Base-by-base conservation (phyloP, 352 stramenopile species). In the Globisporangium cylindrosporum region DNA sequence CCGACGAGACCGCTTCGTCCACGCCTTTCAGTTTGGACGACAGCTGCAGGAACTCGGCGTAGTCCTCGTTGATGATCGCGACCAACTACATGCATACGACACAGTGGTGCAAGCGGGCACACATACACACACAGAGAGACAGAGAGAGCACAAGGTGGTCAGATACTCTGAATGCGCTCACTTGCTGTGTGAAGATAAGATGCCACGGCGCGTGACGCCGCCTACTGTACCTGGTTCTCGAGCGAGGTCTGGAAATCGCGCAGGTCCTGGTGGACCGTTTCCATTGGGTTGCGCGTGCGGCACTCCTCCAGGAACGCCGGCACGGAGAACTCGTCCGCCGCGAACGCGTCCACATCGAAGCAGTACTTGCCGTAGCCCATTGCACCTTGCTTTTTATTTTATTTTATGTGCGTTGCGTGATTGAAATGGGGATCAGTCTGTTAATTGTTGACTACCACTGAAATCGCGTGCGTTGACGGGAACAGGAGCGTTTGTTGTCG, bases 41-140 rank as follows among this genome's bases (percentile, higher is more conserved):
- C 56, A 96, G 82, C 77, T 96, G 89, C 49, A 96, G 75, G 64
- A 96, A 96, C 77, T 96, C 89, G 56, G 86, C 79, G 66, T 96
- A 96, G 73, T 96, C 89, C 46, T 94, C 79, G 63, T 96, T 93
- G 76, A 96, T 96, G 71, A 96, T 94, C 49, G 86, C 81, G 15
- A 96, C 89, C 34, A 96, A 79, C 77, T 32, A 32, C 27, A 32
- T 90, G 25, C 6, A 41, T 3, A 18, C 20, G 24, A 7, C 41
- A 20, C 3, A 56, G 22, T 1, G 64, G 2, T 15, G 24, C 29
- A 25, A 12, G 24, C 15, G 14, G 41, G 5, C 3, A 14, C 25
- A 46, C 8, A 48, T n/a, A 46, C 14, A 53, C 34, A 56, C 25
- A 25, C 24, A 22, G 15, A 22, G 15, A 51, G 18, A 51, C 1